Base-by-base conservation (phyloP, 1,284 basidiomycete genomes). In the Singerocomus inundabilis region DNA sequence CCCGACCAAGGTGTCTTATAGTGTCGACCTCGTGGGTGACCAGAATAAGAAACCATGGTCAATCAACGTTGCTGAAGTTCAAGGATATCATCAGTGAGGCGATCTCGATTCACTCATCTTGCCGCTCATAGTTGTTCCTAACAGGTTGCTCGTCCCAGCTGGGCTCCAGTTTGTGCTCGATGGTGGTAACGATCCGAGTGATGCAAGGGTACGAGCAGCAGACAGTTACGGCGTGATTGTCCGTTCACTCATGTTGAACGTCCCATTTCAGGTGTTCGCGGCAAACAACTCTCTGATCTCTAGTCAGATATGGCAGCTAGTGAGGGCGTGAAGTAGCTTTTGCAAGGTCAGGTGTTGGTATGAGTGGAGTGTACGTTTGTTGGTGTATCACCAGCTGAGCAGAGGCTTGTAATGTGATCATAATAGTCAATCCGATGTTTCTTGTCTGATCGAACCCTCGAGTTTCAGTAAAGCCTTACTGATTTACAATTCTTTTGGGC, bases 101-200 rank as follows among this genome's bases (percentile, higher is more conserved):
- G 8, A 25, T 13, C 18, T 25, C n/a, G 15, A n/a, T 2, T 24
- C 10, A 5, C 15, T 29, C 26, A n/a, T 29, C 8, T 34, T 29
- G 8, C 10, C 4, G 5, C 15, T 34, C 4, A 44, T 13, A 4
- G 11, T 29, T 3, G 10, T 26, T 8, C n/a, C 24, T 25, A 13
- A 4, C 29, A 55, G 51, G 30, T 11, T 52, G 7, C 10, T 41
- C 9, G 7, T 25, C 10, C 21, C 44, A 9, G 44, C 4, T 4
- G 29, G 33, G 12, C 10, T 48, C 6, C 37, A 41, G 13, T 52
- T 25, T 29, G 51, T 41, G 25, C 52, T 54, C 16, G 45, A 50
- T 37, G 18, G 32, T 6, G 45, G 33, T 26, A 18, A 18, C 12
- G 6, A 37, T 6, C 36, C 8, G 24, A 21, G 5, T 6, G 30